These are phyloP conservation scores for Allantophomopsis lycopodina DNA, from an alignment of 2,329 filamentous ascomycete genomes.

Conservation along the genomic window DNA sequence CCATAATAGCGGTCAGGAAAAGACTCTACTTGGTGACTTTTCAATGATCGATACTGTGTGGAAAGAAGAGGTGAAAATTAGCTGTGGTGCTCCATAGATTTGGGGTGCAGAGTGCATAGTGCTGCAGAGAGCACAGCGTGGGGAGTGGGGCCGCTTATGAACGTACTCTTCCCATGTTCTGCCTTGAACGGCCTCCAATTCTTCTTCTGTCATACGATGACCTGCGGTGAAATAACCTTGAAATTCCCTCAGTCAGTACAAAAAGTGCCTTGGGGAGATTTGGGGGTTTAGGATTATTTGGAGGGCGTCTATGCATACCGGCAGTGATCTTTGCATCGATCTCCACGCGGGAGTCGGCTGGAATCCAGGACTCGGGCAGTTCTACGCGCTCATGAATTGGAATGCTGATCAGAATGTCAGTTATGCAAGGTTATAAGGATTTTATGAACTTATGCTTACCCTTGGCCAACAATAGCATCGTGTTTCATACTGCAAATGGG, in stretches of 20 bases:
- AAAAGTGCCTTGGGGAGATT: neutral
- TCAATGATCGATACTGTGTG: no score
- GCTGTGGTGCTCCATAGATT: no score
- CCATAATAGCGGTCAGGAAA: no score
- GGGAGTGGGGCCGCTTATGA: no score
- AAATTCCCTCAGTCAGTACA: neutral
- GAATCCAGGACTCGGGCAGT: slow-evolving; percentile 87
- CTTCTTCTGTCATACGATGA: slow-evolving; percentile 76
- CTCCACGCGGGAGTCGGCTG: slow-evolving; percentile 89
- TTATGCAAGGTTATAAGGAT: neutral
- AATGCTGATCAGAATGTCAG: slow-evolving; percentile 33
- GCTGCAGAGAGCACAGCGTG: no score
- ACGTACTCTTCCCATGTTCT: slow-evolving; percentile 78
- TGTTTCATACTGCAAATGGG: slow-evolving; percentile 59
- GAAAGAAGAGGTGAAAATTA: no score
- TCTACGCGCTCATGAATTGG: slow-evolving; percentile 84
- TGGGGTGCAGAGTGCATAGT: no score
- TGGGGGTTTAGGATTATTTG: neutral
- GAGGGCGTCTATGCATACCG: slow-evolving; percentile 36
- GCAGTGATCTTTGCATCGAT: slow-evolving; percentile 98
- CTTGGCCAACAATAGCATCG: slow-evolving; percentile 75
- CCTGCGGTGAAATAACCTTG: slow-evolving; percentile 71
- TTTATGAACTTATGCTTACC: slow-evolving; percentile 27
- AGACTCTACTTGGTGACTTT: no score
- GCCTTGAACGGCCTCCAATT: slow-evolving; percentile 75